These are phyloP conservation scores for Nicotiana paniculata DNA, from an alignment of 257 asterid genomes.

Conservation along the genomic window DNA sequence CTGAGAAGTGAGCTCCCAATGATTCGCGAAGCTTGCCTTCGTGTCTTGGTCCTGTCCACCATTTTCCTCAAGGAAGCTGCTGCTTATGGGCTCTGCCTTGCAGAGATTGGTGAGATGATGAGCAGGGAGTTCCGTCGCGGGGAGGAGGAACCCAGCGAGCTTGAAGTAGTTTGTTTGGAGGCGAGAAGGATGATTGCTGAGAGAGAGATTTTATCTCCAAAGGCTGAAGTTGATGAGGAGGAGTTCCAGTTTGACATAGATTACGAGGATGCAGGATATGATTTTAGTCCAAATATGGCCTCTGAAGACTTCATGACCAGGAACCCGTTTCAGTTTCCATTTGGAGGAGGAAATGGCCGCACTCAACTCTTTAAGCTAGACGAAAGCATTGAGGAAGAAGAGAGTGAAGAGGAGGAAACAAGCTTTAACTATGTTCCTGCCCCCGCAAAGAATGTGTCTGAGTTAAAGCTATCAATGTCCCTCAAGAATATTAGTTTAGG, in stretches of 20 bases:
- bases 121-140: conserved; percentile 78
- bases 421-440: conserved; percentile 17
- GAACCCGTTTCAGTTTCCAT: conserved; percentile 43
- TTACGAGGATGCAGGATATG: conserved; percentile 53
- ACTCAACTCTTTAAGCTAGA: conserved; percentile 58
- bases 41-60: conserved; percentile 70
- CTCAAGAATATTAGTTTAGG: conserved; percentile 50
- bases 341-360: conserved; percentile 43
- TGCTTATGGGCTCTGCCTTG: conserved; percentile 71
- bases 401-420: conserved; percentile 41
- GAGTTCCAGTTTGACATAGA: conserved; percentile 72
- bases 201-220: conserved; percentile 42
- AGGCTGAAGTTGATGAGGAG: conserved; percentile 37
- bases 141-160: conserved; percentile 96
- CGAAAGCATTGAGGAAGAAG: conserved; percentile 65
- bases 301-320: conserved; percentile 31
- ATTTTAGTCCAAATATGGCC: conserved; percentile 23
- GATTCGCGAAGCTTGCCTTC: conserved; percentile 91
- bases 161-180: conserved; percentile 81
- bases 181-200: conserved; percentile 61
- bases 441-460: conserved; percentile 18
- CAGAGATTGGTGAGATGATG: conserved; percentile 99
- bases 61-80: conserved; percentile 86
- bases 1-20: conserved; percentile 74
- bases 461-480: conserved; percentile 53